Base-by-base conservation (phyloP, 306 rosid species). In the Echinosophora koreensis region DNA sequence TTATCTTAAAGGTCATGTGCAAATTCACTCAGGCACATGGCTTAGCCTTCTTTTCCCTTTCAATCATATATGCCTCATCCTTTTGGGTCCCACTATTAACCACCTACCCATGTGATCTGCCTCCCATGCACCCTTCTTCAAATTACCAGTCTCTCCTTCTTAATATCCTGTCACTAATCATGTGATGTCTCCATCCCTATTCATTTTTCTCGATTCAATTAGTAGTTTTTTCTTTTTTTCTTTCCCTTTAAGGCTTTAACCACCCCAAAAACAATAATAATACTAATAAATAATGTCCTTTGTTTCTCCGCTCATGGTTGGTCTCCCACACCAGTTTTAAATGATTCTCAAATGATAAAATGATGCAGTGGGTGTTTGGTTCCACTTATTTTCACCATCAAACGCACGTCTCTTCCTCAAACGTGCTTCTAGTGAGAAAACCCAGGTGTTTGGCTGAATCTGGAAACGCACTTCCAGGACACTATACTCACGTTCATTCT, bases 51-150 rank as follows among this genome's bases (percentile, higher is more conserved):
- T 30, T 77, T 42, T 42, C 75, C n/a, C 50, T 77, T 58, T 77
- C 81, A 77, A 66, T 77, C 12, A 50, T 75, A 41, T 58, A n/a
- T 0, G 47, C 18, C 57, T 46, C 69, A 56, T 32, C 44, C 34
- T 18, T 58, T 18, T 0, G 1, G 72, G 63, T 47, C 83, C 72
- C 73, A 71, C 30, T 28, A 14, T 13, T 54, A 64, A 58, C 73
- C 32, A 63, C 58, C 73, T 13, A 10, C 74, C 79, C 83, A 80
- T 64, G 83, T 80, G 83, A 63, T 61, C 27, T 1, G 22, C 49
- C 64, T 70, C 66, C 16, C 15, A 8, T 14, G 50, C 34, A 28
- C 52, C n/a, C 3, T 6, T 28, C 57, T 12, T 49, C 22, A 44
- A 42, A 16, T 56, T 42, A 77, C 59, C 4, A 54, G 3, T 35